Base-by-base conservation (phyloP, 2,329 filamentous ascomycete species). In the Nemania sp. region DNA sequence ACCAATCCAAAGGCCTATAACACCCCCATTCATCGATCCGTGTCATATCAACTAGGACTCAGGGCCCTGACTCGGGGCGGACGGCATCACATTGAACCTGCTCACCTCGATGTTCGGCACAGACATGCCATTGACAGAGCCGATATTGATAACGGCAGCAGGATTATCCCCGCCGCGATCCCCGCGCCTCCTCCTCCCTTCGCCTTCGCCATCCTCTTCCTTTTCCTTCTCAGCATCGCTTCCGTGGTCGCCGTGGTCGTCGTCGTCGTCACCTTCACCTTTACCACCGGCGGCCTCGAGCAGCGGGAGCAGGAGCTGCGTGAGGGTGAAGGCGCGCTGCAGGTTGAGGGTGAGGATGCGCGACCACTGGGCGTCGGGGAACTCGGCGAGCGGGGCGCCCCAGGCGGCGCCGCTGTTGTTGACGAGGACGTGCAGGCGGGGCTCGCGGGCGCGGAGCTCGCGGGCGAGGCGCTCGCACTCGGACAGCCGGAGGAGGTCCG, bases 321-420 rank as follows among this genome's bases (percentile, higher is more conserved):
- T 87, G 45, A 89, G 79, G 34, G 85, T 87, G 74, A 89, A 89
- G 63, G 87, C 89, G 68, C 86, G 87, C 72, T 90, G 85, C 60
- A 89, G 78, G 75, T 89, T 89, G 21, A 89, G 81, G 49, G 83
- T 87, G 3, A 88, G 76, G 32, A 87, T 80, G 66, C 83, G 82
- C 29, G 78, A 80, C 85, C 83, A 88, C 15, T 81, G 82, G 10
- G 71, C 56, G 68, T 85, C 83, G 1, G 87, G 87, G 72, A 87
- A 88, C 9, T 75, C 75, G 59, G 86, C 84, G 69, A 86, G 82
- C 17, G 79, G 72, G 43, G 81, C 85, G 69, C 86, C 87, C 87
- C 87, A 89, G 62, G 85, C 83, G 39, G 82, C 84, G 65, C 87
- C 87, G 47, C 79, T 82, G 76, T 90, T 90, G 78, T 89, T 88